phyloP scores from a whole-genome alignment of 805 yeast genomes.

The Komagataella phaffii region DNA sequence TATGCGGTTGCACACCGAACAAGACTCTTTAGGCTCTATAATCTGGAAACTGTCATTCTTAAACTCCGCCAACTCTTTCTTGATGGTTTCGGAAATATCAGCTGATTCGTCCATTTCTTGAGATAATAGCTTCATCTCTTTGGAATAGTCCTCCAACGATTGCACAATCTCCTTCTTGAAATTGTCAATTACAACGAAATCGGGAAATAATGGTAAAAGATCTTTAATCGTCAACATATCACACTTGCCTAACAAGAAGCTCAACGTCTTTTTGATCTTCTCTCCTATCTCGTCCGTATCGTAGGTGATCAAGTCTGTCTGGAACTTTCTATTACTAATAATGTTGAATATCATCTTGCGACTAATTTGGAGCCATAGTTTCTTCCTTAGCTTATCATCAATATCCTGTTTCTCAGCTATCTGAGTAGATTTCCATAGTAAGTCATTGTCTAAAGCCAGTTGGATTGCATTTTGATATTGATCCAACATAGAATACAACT shows the following conservation, averaged over 20 bases:
- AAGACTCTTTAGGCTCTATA: slow-evolving; percentile 75
- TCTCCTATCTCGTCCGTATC: slow-evolving; percentile 5
- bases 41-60: slow-evolving; percentile 42
- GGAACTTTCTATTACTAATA: slow-evolving; percentile 13
- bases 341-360: slow-evolving; percentile 27
- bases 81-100: slow-evolving; percentile 41
- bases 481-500: slow-evolving; percentile 53
- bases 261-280: slow-evolving; percentile 18
- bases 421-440: slow-evolving; percentile 42
- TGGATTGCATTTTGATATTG: slow-evolving; percentile 72
- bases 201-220: slow-evolving; percentile 73
- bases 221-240: slow-evolving; percentile 61
- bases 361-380: slow-evolving; percentile 62
- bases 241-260: slow-evolving; percentile 27
- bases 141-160: slow-evolving; percentile 65
- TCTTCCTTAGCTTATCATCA: slow-evolving; percentile 42
- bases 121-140: slow-evolving; percentile 49
- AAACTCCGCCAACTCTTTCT: slow-evolving; percentile 39
- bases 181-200: slow-evolving; percentile 66
- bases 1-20: slow-evolving; percentile 58
- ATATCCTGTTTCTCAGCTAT: slow-evolving; percentile 39
- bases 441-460: slow-evolving; percentile 50
- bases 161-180: slow-evolving; percentile 73
- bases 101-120: slow-evolving; percentile 68
- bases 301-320: slow-evolving; percentile 9